Evolutionary conservation across 768 basidiomycete genomes (phyloP).

Genomic region (Psilocybe tampanensis): DNA sequence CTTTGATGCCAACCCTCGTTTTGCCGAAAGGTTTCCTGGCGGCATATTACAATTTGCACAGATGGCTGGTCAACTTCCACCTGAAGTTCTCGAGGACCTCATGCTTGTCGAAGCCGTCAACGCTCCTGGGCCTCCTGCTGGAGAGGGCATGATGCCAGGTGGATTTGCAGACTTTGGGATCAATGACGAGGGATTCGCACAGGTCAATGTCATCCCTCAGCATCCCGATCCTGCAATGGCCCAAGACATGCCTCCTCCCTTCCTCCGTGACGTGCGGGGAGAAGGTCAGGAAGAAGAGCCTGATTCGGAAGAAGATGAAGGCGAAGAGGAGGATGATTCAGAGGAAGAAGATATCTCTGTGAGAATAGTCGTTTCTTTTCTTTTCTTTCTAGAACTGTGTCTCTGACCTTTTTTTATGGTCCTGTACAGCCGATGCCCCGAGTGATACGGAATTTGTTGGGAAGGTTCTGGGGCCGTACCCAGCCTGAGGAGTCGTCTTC

Average conservation of each 20-base stretch:
- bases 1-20: conserved; percentile 55
- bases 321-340: conserved; percentile 43
- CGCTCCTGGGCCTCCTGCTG: conserved; percentile 29
- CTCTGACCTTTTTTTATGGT: conserved; percentile 1
- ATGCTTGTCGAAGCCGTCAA: conserved; percentile 50
- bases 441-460: conserved; percentile 58
- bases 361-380: conserved; percentile 25
- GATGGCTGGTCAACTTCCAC: conserved; percentile 52
- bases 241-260: not conserved
- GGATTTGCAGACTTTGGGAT: conserved; percentile 34
- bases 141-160: conserved; percentile 48
- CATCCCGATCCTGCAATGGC: conserved; percentile 20
- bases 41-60: conserved; percentile 68
- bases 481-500: conserved; percentile 38
- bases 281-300: conserved; percentile 2
- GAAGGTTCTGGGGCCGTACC: conserved; percentile 56
- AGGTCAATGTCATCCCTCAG: conserved; percentile 5
- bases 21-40: conserved; percentile 62
- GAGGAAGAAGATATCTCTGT: conserved; percentile 51
- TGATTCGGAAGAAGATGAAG: conserved; percentile 31
- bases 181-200: conserved; percentile 18
- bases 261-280: not conserved
- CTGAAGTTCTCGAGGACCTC: conserved; percentile 62
- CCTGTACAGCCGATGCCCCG: conserved; percentile 57
- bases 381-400: not conserved